Evolutionary conservation across 352 stramenopile genomes (phyloP), one percentile per base, ranked within the genome.

Genomic region (Globisporangium irregulare): DNA sequence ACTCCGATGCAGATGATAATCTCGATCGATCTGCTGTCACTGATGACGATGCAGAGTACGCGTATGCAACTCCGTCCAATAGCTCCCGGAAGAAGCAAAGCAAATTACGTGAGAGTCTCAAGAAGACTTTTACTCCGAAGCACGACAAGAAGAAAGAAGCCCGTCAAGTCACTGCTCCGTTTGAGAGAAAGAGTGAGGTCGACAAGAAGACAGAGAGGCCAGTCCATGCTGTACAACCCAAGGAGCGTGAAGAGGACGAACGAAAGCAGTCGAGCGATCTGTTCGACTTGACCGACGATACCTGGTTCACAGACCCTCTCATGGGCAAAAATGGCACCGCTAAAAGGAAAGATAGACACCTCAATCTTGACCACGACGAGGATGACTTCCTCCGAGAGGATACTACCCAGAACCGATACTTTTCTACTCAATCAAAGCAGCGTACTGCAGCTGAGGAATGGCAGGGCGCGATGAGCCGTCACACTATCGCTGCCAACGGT

Each of bases 251-350:
- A 51, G 15, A 53, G 20, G 25, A 68, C 24, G 22, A n/a, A 53
- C 36, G 36, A 20, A 25, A 46, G 10, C 41, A 60, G 8, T 36
- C 65, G 41, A 63, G 38, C 34, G 55, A 72, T 15, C 65, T 93
- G 14, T 90, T 91, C 66, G 78, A 89, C 50, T 65, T 64, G 27
- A 66, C 67, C 5, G 84, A 88, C 22, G 80, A 90, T 22, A 75
- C 75, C 27, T 93, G 82, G 84, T 93, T 93, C 74, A 76, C 66
- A 0, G 82, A 93, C 55, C 71, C 76, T 27, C 24, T 50, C 7
- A 27, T 48, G 2, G 54, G 32, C 5, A 54, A 50, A 46, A 29
- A 20, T 48, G 48, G 62, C 10, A 34, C 2, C 22, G 27, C 34
- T 25, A 54, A 65, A 22, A 14, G 48, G 48, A 41, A 55, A 20